Evolutionary conservation across 2,329 filamentous ascomycete species (phyloP), one percentile per base, ranked within the genome.

Genomic region (Fusarium brachygibbosum): DNA sequence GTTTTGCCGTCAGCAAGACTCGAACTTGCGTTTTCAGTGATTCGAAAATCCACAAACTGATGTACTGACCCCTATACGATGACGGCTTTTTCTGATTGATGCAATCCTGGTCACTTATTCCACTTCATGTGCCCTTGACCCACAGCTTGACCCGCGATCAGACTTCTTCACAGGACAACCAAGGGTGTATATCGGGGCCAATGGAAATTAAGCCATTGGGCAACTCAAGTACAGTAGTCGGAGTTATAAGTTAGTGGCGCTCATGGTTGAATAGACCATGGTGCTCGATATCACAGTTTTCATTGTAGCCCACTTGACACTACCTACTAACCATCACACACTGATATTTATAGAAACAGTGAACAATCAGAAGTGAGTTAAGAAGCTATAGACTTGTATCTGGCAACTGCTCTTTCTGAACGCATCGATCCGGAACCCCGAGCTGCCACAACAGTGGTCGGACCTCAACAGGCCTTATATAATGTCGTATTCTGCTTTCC

Each of bases 41-140:
- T 61, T 59, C 28, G 5, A 37, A 59, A 6, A 61, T 44, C 58
- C 54, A 61, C 58, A 61, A 61, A 61, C 58, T 61, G 58, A 61
- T 61, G 54, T 61, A 61, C 58, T 61, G 35, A 61, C 58, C 58
- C 58, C 58, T 61, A 61, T 61, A 61, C 58, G 58, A 61, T 61
- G 58, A 61, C 58, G 58, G 58, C 58, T 6, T 38, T 35, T 52
- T 52, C 16, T 41, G 19, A 7, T 42, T 17, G 31, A 44, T 37
- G 58, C 29, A n/a, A 23, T 16, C 25, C 25, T 14, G 14, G 5
- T 6, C 6, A 16, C 3, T 42, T 44, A 59, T 51, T 59, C 0
- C 16, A 9, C 17, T 4, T 0, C 1, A 32, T 59, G 19, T 29
- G 5, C 6, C 9, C 21, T 45, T 19, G 25, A 10, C 42, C 42